A percentile compares a stretch with the other conserved stretches of the same genome.
Conservation (phyloP, 257 asterid genomes). For the Lantana camara region DNA sequence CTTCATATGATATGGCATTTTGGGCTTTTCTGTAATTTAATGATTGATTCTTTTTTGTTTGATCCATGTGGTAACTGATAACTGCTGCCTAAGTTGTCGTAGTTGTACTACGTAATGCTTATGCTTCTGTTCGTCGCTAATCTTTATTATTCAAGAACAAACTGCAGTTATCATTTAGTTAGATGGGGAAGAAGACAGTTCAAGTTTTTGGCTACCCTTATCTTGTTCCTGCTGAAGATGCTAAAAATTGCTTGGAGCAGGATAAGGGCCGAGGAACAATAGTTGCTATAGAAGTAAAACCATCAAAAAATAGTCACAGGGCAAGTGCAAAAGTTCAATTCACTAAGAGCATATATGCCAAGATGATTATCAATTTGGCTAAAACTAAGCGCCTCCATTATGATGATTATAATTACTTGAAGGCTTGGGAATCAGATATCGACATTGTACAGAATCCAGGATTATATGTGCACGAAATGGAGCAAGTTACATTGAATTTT, state of each 20-base stretch:
- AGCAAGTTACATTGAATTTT: constrained; percentile 41
- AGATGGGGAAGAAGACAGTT: constrained; percentile 43
- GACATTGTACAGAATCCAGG: too few species aligned
- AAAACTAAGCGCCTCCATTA: constrained; percentile 38
- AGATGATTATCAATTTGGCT: constrained; percentile 38
- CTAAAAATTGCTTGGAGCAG: constrained; percentile 44
- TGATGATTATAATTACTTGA: constrained; percentile 59
- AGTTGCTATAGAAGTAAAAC: too few species aligned
- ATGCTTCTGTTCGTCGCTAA: neutral
- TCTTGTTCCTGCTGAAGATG: constrained; percentile 38
- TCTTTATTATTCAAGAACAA: neutral
- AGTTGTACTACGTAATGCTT: neutral
- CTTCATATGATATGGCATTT: too few species aligned
- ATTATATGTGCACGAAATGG: too few species aligned
- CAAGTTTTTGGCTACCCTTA: constrained; percentile 57
- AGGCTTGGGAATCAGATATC: constrained; percentile 53
- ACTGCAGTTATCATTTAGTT: too few species aligned
- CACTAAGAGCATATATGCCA: constrained; percentile 28
- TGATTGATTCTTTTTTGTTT: too few species aligned
- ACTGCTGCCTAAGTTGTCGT: too few species aligned
- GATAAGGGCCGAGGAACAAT: constrained; percentile 44
- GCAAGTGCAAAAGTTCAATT: constrained; percentile 80
- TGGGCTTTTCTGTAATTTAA: too few species aligned
- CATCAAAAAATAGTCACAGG: constrained; percentile 43
- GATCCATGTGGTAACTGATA: too few species aligned